Conservation (phyloP, 345 rosid species). For the Citrus australasica region DNA sequence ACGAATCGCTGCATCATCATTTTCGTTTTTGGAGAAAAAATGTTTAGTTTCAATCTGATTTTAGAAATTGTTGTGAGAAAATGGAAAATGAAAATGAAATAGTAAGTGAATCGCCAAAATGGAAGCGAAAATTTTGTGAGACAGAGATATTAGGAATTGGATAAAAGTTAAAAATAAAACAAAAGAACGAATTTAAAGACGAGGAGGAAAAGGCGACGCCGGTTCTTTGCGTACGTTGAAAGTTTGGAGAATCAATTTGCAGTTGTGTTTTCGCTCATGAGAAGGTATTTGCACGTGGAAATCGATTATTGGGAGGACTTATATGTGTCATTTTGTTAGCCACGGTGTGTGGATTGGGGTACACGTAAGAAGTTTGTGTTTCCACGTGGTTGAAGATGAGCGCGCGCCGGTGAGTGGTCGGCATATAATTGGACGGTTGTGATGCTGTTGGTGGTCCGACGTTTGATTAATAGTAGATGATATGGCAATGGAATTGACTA, state of each 20-base stretch:
- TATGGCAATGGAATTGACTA: background rate
- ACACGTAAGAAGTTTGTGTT: background rate
- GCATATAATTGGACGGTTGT: background rate
- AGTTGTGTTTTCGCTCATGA: background rate
- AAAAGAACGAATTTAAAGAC: background rate
- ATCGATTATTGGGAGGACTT: background rate
- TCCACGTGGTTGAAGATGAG: background rate
- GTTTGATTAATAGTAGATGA: background rate
- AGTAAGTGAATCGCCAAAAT: background rate
- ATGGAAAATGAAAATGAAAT: background rate
- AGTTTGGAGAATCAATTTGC: background rate
- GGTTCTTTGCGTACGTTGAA: slow-evolving; percentile 38
- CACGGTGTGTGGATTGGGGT: background rate
- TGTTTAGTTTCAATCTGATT: background rate
- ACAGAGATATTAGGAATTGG: background rate
- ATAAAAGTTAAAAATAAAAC: background rate
- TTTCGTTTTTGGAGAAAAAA: background rate
- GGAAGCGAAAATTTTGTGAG: background rate
- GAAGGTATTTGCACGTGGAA: slow-evolving; percentile 20
- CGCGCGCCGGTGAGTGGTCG: background rate
- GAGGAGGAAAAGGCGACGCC: slow-evolving; percentile 24
- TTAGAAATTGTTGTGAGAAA: background rate
- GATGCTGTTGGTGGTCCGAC: background rate
- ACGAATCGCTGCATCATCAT: slow-evolving; percentile 71
- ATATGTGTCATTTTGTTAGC: background rate